These are phyloP conservation scores for Daldinia concentrica DNA, from an alignment of 495 filamentous ascomycete genomes.

Conservation along the genomic window DNA sequence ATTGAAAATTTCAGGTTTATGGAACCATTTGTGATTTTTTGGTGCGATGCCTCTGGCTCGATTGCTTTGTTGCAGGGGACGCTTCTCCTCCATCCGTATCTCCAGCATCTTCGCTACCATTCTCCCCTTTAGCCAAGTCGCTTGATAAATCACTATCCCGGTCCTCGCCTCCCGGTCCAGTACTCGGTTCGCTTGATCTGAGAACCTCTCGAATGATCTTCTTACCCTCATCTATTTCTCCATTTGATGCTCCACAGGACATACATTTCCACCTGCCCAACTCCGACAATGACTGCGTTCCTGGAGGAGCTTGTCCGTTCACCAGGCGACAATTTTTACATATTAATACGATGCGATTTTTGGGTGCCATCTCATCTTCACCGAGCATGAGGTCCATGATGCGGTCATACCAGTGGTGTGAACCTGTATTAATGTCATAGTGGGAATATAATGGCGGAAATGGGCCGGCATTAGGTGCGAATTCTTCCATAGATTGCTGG, in stretches of 20 bases:
- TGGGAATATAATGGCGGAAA: conserved; percentile 51
- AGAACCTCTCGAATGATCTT: conserved; percentile 65
- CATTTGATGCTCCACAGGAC: conserved; percentile 85
- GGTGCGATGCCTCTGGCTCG: conserved; percentile 30
- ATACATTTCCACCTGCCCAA: conserved; percentile 90
- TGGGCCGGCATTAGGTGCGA: conserved; percentile 69
- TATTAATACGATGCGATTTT: conserved; percentile 90
- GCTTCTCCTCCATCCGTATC: conserved; percentile 35
- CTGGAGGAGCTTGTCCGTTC: conserved; percentile 95
- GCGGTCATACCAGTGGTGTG: conserved; percentile 89
- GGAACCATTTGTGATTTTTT: conserved; percentile 47
- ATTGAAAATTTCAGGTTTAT: conserved; percentile 16
- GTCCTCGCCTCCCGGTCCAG: conserved; percentile 40
- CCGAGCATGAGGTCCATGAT: conserved; percentile 90
- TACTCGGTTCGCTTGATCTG: conserved; percentile 37
- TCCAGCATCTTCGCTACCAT: conserved; percentile 41
- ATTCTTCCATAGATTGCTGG: conserved; percentile 56
- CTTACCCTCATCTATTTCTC: conserved; percentile 74
- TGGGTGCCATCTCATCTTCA: conserved; percentile 92
- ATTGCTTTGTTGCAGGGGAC: conserved; percentile 14
- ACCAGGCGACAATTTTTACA: conserved; percentile 85
- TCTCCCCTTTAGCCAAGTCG: conserved; percentile 53
- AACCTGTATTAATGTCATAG: conserved; percentile 57
- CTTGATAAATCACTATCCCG: conserved; percentile 48
- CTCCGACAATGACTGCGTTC: conserved; percentile 77